Conservation (phyloP, 257 asterid species). For the Nyctanthes arbortristis region DNA sequence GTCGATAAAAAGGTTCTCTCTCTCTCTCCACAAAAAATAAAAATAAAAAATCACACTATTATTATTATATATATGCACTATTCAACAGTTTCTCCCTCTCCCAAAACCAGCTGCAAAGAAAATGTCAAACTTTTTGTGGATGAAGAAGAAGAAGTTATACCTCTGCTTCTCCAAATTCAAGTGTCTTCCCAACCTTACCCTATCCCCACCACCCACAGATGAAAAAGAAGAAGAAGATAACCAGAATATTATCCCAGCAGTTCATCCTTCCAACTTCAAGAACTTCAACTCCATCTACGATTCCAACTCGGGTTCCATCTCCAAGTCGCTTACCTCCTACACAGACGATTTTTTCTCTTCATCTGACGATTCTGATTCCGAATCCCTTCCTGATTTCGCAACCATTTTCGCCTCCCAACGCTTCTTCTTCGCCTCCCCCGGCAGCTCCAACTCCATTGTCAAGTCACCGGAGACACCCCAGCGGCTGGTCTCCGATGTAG, state of each 20-base stretch:
- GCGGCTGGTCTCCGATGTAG: no score
- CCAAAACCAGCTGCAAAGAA: slow-evolving; percentile 12
- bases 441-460: slow-evolving; percentile 69
- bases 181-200: slow-evolving; percentile 55
- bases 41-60: no score
- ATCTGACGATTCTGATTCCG: slow-evolving; percentile 38
- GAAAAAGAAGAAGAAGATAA: slow-evolving; percentile 25
- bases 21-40: no score
- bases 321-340: neutral
- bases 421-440: slow-evolving; percentile 83
- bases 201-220: slow-evolving; percentile 33
- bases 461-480: slow-evolving; percentile 26
- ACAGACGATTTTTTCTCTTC: slow-evolving; percentile 9
- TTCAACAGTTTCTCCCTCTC: neutral
- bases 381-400: slow-evolving; percentile 54
- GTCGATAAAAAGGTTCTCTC: no score
- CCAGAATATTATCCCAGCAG: neutral
- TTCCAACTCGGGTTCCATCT: slow-evolving; percentile 1
- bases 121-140: slow-evolving; percentile 55
- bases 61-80: neutral
- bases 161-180: slow-evolving; percentile 69
- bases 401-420: slow-evolving; percentile 73
- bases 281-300: slow-evolving; percentile 61
- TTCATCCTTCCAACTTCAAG: slow-evolving; percentile 21
- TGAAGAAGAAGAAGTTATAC: slow-evolving; percentile 52